Evolutionary conservation across 768 basidiomycete species (phyloP).

Genomic region (Suillus luteus): DNA sequence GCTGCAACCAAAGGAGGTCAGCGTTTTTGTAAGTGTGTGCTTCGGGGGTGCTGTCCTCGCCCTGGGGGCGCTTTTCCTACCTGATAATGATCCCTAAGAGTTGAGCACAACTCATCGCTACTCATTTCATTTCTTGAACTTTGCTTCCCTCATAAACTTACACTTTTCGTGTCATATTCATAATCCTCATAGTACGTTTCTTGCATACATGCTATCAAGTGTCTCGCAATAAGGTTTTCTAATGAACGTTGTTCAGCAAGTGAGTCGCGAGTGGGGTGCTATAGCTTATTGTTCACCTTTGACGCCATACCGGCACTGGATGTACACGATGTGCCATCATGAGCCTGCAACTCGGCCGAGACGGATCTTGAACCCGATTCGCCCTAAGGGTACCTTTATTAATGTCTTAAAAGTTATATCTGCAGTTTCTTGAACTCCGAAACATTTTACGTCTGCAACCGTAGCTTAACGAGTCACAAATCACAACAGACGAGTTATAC

Average conservation of each 20-base stretch:
- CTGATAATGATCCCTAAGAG: neutral
- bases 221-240: neutral
- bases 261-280: neutral
- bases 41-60: constrained; percentile 38
- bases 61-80: constrained; percentile 11
- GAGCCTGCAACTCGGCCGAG: neutral
- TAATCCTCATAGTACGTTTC: neutral
- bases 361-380: neutral
- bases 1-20: constrained; percentile 44
- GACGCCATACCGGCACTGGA: neutral
- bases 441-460: neutral
- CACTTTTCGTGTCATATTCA: neutral
- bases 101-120: neutral
- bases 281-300: too few relatives aligned
- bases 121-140: neutral
- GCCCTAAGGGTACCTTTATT: neutral
- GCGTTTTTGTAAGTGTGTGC: constrained; percentile 44
- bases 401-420: neutral
- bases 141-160: neutral
- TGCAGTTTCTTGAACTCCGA: neutral
- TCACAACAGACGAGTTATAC: too few relatives aligned
- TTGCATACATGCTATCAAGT: neutral
- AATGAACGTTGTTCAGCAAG: neutral
- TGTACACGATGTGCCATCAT: neutral
- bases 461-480: too few relatives aligned